A percentile compares a stretch with the other conserved stretches of the same genome.
Conservation (phyloP, 768 basidiomycete genomes). For the Tylopilus rubrobrunneus region DNA sequence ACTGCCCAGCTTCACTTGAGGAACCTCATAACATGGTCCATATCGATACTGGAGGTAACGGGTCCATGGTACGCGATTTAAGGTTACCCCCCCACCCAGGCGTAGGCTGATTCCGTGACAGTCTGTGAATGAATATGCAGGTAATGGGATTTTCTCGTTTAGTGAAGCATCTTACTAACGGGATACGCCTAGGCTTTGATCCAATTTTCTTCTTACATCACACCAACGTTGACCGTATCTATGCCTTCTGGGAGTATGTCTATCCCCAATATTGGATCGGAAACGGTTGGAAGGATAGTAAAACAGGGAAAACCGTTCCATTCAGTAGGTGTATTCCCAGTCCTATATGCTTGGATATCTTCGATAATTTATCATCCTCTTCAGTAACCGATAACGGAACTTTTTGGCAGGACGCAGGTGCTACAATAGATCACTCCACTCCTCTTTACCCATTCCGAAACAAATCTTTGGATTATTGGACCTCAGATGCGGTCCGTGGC, state of each 20-base stretch:
- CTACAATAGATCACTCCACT: not conserved
- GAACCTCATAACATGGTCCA: slow-evolving; percentile 20
- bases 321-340: slow-evolving; percentile 4
- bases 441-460: slow-evolving; percentile 11
- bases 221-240: slow-evolving; percentile 15
- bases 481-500: slow-evolving; percentile 3
- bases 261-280: slow-evolving; percentile 15
- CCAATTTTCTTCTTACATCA: slow-evolving; percentile 18
- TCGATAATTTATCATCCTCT: not conserved
- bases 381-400: not conserved
- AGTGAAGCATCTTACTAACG: not conserved
- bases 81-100: not conserved
- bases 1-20: slow-evolving; percentile 11
- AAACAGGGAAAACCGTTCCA: not conserved
- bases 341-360: not conserved
- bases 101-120: not conserved
- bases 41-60: slow-evolving; percentile 14
- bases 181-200: slow-evolving; percentile 6
- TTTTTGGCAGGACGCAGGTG: not conserved
- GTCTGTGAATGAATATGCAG: slow-evolving; percentile 15
- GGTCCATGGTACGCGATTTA: slow-evolving; percentile 12
- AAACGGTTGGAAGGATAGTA: slow-evolving; percentile 8
- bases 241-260: slow-evolving; percentile 19
- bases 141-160: not conserved
- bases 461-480: slow-evolving; percentile 4